Base-by-base conservation (phyloP, 345 rosid species). In the Melastoma malabathricum region DNA sequence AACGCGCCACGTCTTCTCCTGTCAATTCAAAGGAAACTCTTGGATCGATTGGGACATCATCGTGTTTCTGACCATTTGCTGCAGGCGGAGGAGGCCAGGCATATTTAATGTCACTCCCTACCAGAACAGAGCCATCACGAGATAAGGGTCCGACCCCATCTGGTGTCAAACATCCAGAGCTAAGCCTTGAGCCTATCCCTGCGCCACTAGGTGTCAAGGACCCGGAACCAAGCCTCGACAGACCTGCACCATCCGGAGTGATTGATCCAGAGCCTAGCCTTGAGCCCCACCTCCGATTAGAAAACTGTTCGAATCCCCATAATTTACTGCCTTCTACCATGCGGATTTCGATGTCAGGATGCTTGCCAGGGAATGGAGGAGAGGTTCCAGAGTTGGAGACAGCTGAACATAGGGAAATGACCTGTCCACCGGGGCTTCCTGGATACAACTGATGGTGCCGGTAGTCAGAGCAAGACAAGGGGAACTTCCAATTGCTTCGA, bases 21-120 rank as follows among this genome's bases (percentile, higher is more conserved):
- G 88, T 86, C 64, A 89, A 62, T 77, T 89, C 97, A 48, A 89
- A 89, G 1, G 95, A 89, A 44, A 89, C 94, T 68, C 97, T 78
- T 61, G 86, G 94, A 53, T 74, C 70, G 47, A 72, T 64, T 27
- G 71, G 52, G 19, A 45, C 58, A 15, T 76, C 85, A 18, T 65
- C 65, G 15, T 39, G 60, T 66, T 68, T 77, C 5, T 74, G 57
- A 43, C 76, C 80, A 23, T 67, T 78, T 17, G 59, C 76, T 0
- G 71, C 41, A 34, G 41, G 12, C 12, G 12, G 2, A 34, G 9
- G 41, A 34, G 41, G 41, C 41, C 41, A 12, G 12, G 1, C 41
- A 34, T 34, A 72, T 54, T 72, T 76, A 41, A 77, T 63, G 48
- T 73, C 68, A 13, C 78, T 68, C 56, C 69, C 79, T 1, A 72